phyloP scores from a whole-genome alignment of 164 flowering plant genomes.

The Santalum album region DNA sequence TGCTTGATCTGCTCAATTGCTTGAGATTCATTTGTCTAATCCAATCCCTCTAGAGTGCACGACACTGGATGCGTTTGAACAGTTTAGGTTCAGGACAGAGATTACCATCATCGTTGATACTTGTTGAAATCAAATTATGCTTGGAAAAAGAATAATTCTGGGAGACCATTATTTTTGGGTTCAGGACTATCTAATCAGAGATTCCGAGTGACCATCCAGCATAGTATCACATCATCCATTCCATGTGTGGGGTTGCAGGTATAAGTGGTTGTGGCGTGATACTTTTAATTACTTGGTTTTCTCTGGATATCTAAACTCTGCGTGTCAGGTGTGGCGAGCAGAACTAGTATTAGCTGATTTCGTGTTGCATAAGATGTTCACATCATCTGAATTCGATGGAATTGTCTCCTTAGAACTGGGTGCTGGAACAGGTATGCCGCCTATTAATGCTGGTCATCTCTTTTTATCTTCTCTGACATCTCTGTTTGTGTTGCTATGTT shows the following conservation, averaged over 20 bases:
- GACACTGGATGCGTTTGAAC: no score
- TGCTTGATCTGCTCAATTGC: no score
- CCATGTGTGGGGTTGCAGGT: conserved; percentile 93
- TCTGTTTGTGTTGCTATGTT: no score
- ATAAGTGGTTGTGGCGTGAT: conserved; percentile 2
- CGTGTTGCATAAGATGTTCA: conserved; percentile 56
- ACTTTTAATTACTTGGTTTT: background rate
- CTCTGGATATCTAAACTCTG: conserved; percentile 1
- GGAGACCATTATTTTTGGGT: background rate
- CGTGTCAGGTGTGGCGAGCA: conserved; percentile 79
- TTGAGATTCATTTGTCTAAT: no score
- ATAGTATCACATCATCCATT: conserved; percentile 72
- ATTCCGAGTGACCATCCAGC: conserved; percentile 48
- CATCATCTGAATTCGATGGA: conserved; percentile 51
- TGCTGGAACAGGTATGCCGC: conserved; percentile 78
- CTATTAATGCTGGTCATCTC: background rate
- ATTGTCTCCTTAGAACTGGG: conserved; percentile 72
- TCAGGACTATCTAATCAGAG: conserved; percentile 26
- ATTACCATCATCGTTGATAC: no score
- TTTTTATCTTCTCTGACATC: background rate
- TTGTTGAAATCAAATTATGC: no score
- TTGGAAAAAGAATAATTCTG: background rate
- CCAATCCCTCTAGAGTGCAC: no score
- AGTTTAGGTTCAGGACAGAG: no score
- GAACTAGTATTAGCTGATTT: conserved; percentile 74